A percentile compares a stretch with the other conserved stretches of the same genome.
phyloP scores from a whole-genome alignment of 129 eudicot species.

The Deinandra increscens region DNA sequence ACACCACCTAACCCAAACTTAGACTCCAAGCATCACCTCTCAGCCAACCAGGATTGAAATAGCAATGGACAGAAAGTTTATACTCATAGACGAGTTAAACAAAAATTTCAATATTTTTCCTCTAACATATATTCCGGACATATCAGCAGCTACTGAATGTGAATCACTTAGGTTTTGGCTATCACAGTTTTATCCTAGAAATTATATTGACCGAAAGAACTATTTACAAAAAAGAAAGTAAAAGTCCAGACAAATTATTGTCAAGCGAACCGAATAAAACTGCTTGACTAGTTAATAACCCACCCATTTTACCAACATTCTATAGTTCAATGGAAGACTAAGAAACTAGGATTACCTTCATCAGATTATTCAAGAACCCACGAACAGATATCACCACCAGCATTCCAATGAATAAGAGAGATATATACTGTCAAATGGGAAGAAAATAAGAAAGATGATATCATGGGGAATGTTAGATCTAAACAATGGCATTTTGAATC shows the following conservation, averaged over 20 bases:
- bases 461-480: slow-evolving; percentile 2
- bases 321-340: background rate
- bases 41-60: too few species aligned
- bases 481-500: slow-evolving; percentile 3
- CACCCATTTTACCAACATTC: background rate
- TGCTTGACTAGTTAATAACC: background rate
- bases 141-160: too few species aligned
- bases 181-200: background rate
- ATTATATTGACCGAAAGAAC: background rate
- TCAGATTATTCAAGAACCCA: slow-evolving; percentile 82
- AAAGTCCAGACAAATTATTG: background rate
- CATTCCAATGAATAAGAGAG: slow-evolving; percentile 94
- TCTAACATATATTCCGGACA: too few species aligned
- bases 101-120: too few species aligned
- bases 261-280: background rate
- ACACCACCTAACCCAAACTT: too few species aligned
- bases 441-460: slow-evolving; percentile 2
- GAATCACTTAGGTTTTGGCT: too few species aligned
- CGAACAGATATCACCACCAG: slow-evolving; percentile 93
- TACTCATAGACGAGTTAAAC: too few species aligned
- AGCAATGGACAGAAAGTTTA: too few species aligned
- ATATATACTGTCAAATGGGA: slow-evolving; percentile 66
- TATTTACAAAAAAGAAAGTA: background rate
- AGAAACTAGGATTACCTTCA: slow-evolving; percentile 67
- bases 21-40: too few species aligned